Percentiles rank a stretch among this genome's conserved stretches.
Conservation (phyloP, 2,329 filamentous ascomycete species). For the Cladosporium austrohemisphaericum region DNA sequence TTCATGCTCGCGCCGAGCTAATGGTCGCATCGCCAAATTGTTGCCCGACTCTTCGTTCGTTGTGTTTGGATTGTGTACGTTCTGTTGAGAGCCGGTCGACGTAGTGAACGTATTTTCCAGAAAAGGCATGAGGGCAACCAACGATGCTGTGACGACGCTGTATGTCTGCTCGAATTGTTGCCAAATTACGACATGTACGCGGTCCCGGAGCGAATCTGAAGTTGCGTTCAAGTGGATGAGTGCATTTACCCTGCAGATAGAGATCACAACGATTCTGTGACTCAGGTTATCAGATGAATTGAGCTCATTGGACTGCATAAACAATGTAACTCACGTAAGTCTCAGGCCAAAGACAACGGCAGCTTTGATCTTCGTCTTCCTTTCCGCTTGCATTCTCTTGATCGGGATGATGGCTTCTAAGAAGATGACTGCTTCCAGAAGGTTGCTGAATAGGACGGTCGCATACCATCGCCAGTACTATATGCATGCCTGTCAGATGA, state of each 20-base stretch:
- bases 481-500: background rate
- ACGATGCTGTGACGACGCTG: conserved; percentile 5
- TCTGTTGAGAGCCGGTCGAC: no score
- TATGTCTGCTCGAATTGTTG: conserved; percentile 7
- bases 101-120: no score
- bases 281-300: background rate
- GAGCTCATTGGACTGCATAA: no score
- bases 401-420: background rate
- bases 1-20: background rate
- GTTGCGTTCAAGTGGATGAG: background rate
- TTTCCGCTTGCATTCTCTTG: background rate
- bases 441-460: background rate
- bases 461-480: conserved; percentile 1
- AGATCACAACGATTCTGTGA: conserved; percentile 1
- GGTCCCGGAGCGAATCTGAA: conserved; percentile 1
- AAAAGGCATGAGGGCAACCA: conserved; percentile 4
- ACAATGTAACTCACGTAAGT: background rate
- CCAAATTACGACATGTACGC: background rate
- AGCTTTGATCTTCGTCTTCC: conserved; percentile 10
- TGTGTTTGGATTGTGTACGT: no score
- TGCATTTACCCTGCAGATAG: background rate
- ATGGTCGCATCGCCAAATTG: conserved; percentile 3
- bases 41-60: background rate
- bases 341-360: background rate
- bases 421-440: background rate